Evolutionary conservation across 495 filamentous ascomycete genomes (phyloP).

Genomic region (Tuber calosporum): DNA sequence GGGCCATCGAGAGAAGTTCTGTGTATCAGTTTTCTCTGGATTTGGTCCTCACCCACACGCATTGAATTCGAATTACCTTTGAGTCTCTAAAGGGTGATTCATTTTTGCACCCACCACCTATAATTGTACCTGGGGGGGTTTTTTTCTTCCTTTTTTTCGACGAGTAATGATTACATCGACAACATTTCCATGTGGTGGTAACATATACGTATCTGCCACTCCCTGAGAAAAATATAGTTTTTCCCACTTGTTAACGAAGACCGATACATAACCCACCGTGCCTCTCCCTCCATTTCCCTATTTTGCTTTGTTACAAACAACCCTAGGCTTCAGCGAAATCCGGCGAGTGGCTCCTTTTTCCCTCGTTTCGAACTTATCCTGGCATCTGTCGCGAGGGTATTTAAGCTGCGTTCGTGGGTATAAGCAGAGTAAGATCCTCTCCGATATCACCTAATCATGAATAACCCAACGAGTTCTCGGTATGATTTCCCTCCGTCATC

Average conservation of each 20-base stretch:
- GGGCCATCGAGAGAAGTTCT: not conserved
- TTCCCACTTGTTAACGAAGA: not conserved
- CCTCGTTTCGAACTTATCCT: not conserved
- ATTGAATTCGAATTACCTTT: not conserved
- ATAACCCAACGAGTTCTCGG: not conserved
- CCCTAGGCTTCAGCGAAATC: not conserved
- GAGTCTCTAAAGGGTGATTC: not conserved
- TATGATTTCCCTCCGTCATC: not conserved
- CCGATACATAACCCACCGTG: not conserved
- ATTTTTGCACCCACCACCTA: not conserved
- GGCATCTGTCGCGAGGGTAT: not conserved
- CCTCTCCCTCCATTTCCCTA: not conserved
- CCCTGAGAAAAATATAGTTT: not conserved
- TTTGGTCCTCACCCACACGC: not conserved
- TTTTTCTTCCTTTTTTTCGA: not conserved
- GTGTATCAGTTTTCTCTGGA: not conserved
- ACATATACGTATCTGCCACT: not conserved
- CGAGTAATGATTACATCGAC: conserved; percentile 4
- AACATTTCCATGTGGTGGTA: not conserved
- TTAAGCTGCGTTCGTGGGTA: not conserved
- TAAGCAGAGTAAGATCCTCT: not conserved
- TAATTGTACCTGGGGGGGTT: not conserved
- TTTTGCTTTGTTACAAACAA: not conserved
- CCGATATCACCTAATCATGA: not conserved
- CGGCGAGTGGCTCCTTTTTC: not conserved